A percentile compares a stretch with the other conserved stretches of the same genome.
phyloP scores from a whole-genome alignment of 495 filamentous ascomycete species.

The Neurospora sp. region DNA sequence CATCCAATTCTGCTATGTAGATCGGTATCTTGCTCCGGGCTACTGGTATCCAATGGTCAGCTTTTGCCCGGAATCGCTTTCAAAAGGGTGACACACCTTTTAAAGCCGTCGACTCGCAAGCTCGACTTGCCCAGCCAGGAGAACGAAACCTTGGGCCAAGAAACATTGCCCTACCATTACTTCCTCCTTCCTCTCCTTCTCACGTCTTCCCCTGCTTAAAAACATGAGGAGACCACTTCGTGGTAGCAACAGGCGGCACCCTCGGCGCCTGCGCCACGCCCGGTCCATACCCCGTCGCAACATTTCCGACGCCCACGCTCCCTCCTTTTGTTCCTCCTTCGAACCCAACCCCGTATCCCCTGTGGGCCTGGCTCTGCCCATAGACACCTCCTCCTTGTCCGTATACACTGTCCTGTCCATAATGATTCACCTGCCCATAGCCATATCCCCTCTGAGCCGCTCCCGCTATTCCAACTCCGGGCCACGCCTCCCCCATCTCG shows the following conservation, averaged over 20 bases:
- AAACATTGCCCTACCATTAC: neutral
- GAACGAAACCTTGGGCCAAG: neutral
- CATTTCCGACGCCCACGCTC: neutral
- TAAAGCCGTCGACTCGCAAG: neutral
- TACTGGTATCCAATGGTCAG: neutral
- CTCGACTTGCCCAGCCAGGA: neutral
- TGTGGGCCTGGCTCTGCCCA: neutral
- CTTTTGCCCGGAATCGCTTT: neutral
- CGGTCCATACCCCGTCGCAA: neutral
- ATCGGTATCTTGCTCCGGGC: neutral
- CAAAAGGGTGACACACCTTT: neutral
- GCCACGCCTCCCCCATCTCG: neutral
- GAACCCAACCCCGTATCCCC: neutral
- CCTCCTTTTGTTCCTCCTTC: neutral
- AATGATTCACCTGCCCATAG: neutral
- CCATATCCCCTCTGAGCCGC: neutral
- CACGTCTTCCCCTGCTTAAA: neutral
- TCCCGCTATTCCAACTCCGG: neutral
- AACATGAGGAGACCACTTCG: neutral
- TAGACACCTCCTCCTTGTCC: neutral
- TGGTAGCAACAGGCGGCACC: neutral
- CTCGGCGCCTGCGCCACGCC: neutral
- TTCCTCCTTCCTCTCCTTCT: neutral
- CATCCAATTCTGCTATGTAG: neutral
- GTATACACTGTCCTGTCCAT: neutral